Evolutionary conservation across 2,329 filamentous ascomycete genomes (phyloP), one percentile per base, ranked within the genome.

Genomic region (Trichoderma lentiforme): DNA sequence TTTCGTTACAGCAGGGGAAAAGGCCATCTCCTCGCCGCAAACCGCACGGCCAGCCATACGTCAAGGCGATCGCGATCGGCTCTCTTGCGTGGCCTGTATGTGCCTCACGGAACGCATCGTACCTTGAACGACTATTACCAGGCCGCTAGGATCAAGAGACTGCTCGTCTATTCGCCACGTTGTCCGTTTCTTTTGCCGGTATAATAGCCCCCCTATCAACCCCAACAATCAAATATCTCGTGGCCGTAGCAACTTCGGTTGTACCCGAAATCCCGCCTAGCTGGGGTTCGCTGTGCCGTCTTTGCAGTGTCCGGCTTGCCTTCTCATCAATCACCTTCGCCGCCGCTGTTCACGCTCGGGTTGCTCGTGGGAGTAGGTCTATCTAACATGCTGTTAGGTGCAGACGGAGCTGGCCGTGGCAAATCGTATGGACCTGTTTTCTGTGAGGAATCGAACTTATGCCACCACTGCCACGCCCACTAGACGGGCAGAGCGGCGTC

Each of bases 271-370:
- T 65, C 56, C 66, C 67, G 67, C 53, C 43, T 15, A 39, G 67
- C 60, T 64, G 53, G 60, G 66, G 70, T 58, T 69, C 39, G 36
- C 56, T n/a, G n/a, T 66, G 61, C 61, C 53, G 71, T 56, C 26
- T 24, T 30, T 24, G 18, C 28, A 21, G 39, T 6, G 39, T 56
- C 24, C 14, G 21, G 56, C 51, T 36, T 47, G 36, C 28, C 32
- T 47, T 61, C 30, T 67, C 43, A 15, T 34, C 64, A 57, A 26
- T 5, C 34, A 57, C 9, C 15, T 34, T 57, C 58, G 62, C 62
- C 47, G 57, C 47, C 32, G 62, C 30, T 11, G 26, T 28, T 30
- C 51, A 14, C 14, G 61, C 26, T 43, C 43, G 30, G 61, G 26
- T 18, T 34, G 15, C 30, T 60, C 12, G 57, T n/a, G 14, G 28